Base-by-base conservation (phyloP, 768 basidiomycete species). In the Leccinum variicolor region DNA sequence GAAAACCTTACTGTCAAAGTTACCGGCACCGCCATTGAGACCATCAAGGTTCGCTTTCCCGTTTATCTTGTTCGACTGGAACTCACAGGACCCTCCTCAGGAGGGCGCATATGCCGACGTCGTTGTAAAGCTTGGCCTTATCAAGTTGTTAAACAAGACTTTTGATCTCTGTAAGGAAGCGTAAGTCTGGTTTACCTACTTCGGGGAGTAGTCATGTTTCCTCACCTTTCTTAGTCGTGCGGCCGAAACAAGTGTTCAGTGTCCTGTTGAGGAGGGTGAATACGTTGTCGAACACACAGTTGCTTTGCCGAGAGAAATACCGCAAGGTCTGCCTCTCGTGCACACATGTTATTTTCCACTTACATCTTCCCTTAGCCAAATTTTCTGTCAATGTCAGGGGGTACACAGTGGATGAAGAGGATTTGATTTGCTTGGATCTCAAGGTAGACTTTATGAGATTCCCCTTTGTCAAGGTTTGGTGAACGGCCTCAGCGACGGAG, bases 151-250 rank as follows among this genome's bases (percentile, higher is more conserved):
- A 31, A 73, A 78, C 47, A 97, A 92, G 76, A 68, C 63, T 17
- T 96, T 98, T 63, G 92, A 98, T 62, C 74, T 98, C 31, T 98
- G 96, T 69, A 81, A 95, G 58, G 95, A 98, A 74, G 94, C 94
- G 92, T 97, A 78, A 66, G 94, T 84, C 23, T 19, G 1, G n/a
- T 50, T 8, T 28, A 21, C 3, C 45, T n/a, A 14, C 9, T 15
- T 19, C 19, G 15, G 10, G 17, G 13, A 21, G n/a, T n/a, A 14
- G 4, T 25, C 41, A 9, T 49, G 29, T 21, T 21, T 52, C 9
- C 53, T 63, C 17, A 69, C 28, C 3, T 4, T 55, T 33, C 49
- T 50, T 47, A 96, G 95, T 31, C 81, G 81, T 54, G 84, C 86
- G 26, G 87, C 87, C 17, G 85, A 98, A 63, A 82, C 86, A 5